Evolutionary conservation across 306 rosid genomes (phyloP).

Genomic region (Phaseolus lunatus): DNA sequence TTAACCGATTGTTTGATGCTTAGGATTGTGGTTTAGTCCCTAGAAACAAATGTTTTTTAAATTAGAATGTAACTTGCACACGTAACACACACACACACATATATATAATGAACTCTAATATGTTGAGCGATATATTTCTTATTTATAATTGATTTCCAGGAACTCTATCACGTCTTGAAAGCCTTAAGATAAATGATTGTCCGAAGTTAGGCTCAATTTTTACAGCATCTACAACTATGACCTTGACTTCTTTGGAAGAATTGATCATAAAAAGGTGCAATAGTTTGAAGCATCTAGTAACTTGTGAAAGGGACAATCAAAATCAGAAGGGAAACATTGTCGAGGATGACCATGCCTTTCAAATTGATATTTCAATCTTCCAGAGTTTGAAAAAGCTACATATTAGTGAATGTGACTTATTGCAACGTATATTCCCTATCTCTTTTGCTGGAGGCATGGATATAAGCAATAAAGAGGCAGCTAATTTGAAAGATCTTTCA

Average conservation of each 20-base stretch:
- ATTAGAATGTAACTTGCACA: too few relatives aligned
- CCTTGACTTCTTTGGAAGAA: neutral
- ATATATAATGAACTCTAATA: too few relatives aligned
- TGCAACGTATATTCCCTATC: neutral
- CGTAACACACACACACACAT: too few relatives aligned
- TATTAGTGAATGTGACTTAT: neutral
- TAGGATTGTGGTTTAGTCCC: too few relatives aligned
- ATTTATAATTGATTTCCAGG: neutral
- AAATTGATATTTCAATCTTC: neutral
- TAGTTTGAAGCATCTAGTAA: too few relatives aligned
- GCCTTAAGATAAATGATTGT: fast-evolving
- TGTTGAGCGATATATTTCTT: neutral
- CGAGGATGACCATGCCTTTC: neutral
- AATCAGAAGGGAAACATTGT: too few relatives aligned
- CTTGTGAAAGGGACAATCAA: neutral
- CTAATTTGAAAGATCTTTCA: neutral
- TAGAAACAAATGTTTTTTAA: too few relatives aligned
- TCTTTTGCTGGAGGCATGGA: neutral
- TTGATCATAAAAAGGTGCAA: neutral
- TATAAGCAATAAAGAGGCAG: slow-evolving; percentile 2
- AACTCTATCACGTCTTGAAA: neutral
- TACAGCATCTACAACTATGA: neutral
- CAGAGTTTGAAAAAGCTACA: neutral
- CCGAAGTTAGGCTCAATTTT: neutral
- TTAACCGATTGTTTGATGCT: too few relatives aligned